Evolutionary conservation across 2,329 filamentous ascomycete genomes (phyloP).

Genomic region (Simplicillium aogashimaense): DNA sequence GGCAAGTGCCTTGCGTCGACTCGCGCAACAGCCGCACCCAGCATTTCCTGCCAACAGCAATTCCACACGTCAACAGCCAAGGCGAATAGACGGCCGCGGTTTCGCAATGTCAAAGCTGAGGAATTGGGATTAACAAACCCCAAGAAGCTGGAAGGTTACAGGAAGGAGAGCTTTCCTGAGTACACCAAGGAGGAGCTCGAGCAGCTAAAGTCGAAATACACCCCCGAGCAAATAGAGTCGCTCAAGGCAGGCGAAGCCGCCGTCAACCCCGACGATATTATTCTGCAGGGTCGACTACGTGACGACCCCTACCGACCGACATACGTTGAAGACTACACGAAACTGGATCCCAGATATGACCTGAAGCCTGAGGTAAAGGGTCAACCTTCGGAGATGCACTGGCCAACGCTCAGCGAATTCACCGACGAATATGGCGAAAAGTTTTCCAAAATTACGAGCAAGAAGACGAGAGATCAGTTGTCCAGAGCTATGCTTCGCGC

Average conservation of each 20-base stretch:
- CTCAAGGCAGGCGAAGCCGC: conserved; percentile 72
- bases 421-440: conserved; percentile 43
- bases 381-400: conserved; percentile 41
- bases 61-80: conserved; percentile 44
- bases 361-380: conserved; percentile 42
- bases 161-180: conserved; percentile 41
- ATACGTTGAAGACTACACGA: conserved; percentile 77
- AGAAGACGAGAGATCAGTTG: conserved; percentile 31
- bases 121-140: conserved; percentile 40
- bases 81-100: conserved; percentile 36
- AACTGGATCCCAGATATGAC: conserved; percentile 70
- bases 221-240: conserved; percentile 69
- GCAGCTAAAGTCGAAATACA: conserved; percentile 58
- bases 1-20: conserved; percentile 35
- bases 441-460: conserved; percentile 31
- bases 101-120: conserved; percentile 41
- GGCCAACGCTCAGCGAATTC: conserved; percentile 53
- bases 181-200: conserved; percentile 60
- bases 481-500: conserved; percentile 29
- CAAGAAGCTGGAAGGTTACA: conserved; percentile 32
- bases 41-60: conserved; percentile 22
- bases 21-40: conserved; percentile 12
- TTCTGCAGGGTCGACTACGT: conserved; percentile 61
- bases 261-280: conserved; percentile 65
- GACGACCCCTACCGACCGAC: conserved; percentile 61